Evolutionary conservation across 108 stramenopile genomes (phyloP).

Genomic region (Nitzschia putrida): DNA sequence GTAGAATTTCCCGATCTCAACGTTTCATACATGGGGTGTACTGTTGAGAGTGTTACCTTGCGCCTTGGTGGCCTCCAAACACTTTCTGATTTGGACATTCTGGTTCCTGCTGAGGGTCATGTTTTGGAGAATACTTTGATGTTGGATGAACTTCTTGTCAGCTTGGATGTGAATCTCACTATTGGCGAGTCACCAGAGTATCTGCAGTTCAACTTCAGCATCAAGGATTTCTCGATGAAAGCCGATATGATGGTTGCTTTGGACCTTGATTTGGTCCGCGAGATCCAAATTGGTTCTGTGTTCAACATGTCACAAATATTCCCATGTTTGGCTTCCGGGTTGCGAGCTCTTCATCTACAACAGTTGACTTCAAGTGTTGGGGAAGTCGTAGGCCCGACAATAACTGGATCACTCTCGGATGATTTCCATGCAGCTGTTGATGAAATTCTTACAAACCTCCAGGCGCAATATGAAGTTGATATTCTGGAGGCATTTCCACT

Average conservation of each 20-base stretch:
- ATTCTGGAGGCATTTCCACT: conserved; percentile 23
- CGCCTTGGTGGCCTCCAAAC: conserved; percentile 48
- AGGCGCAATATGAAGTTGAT: conserved; percentile 10
- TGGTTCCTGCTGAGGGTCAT: conserved; percentile 44
- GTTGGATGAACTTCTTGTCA: conserved; percentile 39
- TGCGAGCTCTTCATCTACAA: conserved; percentile 23
- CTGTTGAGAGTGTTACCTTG: conserved; percentile 27
- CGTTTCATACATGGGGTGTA: conserved; percentile 18
- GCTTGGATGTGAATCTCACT: conserved; percentile 32
- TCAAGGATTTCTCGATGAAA: conserved; percentile 38
- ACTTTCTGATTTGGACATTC: conserved; percentile 26
- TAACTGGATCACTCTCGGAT: conserved; percentile 10
- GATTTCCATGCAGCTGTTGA: neutral
- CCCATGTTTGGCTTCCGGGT: conserved; percentile 19
- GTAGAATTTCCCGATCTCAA: conserved; percentile 28
- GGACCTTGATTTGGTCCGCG: conserved; percentile 37
- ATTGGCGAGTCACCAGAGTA: conserved; percentile 27
- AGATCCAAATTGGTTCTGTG: conserved; percentile 37
- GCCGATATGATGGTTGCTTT: conserved; percentile 43
- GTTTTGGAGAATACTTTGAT: conserved; percentile 37
- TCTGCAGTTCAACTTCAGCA: conserved; percentile 34
- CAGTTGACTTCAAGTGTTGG: conserved; percentile 8
- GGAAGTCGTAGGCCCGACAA: neutral
- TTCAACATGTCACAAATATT: conserved; percentile 22
- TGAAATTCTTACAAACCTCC: conserved; percentile 5